A percentile compares a stretch with the other conserved stretches of the same genome.
Conservation (phyloP, 345 rosid species). For the Pugionium cornutum region DNA sequence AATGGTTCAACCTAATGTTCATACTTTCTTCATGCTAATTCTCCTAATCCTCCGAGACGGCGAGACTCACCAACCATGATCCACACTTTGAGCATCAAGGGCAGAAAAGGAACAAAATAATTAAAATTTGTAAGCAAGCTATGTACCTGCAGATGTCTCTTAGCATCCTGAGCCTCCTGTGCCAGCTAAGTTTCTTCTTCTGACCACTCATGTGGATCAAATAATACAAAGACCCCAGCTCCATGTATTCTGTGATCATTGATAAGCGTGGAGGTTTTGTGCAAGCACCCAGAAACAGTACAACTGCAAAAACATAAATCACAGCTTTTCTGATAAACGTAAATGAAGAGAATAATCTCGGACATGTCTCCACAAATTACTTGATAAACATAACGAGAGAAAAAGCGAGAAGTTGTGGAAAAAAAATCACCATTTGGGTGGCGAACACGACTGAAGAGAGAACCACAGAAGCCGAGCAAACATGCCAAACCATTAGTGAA, state of each 20-base stretch:
- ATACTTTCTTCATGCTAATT: constrained; percentile 15
- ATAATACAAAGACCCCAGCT: constrained; percentile 86
- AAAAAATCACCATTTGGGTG: constrained; percentile 85
- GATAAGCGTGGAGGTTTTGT: constrained; percentile 91
- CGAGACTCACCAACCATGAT: constrained; percentile 7
- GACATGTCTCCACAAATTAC: constrained; percentile 20
- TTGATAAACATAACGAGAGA: constrained; percentile 4
- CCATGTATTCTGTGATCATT: constrained; percentile 98
- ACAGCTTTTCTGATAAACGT: constrained; percentile 12
- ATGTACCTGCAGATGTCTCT: constrained; percentile 95
- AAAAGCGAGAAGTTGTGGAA: neutral
- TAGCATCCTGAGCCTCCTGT: constrained; percentile 80
- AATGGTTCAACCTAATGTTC: constrained; percentile 7
- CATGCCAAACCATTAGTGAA: constrained; percentile 42
- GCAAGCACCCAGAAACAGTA: constrained; percentile 98
- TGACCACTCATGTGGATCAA: constrained; percentile 94
- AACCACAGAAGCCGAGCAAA: constrained; percentile 40
- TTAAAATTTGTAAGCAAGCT: too few species aligned
- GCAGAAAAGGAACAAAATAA: constrained; percentile 4
- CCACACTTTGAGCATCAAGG: constrained; percentile 1
- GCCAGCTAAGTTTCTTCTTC: constrained; percentile 91
- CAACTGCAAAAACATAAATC: constrained; percentile 59
- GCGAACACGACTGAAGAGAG: constrained; percentile 81
- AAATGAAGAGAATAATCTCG: constrained; percentile 12
- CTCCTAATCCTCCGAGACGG: constrained; percentile 7